These are phyloP conservation scores for Cercospora nicotianae DNA, from an alignment of 2,329 filamentous ascomycete species.

Conservation along the genomic window DNA sequence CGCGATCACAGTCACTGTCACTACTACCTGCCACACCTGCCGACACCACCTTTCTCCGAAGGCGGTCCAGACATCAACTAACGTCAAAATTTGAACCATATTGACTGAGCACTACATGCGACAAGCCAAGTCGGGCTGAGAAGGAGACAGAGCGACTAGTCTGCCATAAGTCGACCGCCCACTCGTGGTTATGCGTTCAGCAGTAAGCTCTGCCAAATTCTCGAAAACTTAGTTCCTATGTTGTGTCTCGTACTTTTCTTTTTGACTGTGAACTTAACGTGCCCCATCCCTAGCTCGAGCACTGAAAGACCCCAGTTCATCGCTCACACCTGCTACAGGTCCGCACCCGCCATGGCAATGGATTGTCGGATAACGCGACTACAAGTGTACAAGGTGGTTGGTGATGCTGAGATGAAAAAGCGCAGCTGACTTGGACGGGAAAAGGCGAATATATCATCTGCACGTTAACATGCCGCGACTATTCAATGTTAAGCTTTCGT, in stretches of 20 bases:
- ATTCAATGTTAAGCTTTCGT: not conserved
- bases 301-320: not conserved
- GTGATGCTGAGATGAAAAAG: not conserved
- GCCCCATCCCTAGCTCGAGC: not conserved
- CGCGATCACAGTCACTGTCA: no score
- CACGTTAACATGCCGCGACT: not conserved
- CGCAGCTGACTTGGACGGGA: not conserved
- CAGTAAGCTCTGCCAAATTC: not conserved
- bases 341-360: not conserved
- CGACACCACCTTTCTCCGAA: no score
- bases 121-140: no score
- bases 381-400: not conserved
- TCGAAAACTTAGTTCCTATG: not conserved
- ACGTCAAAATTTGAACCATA: no score
- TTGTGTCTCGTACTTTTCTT: not conserved
- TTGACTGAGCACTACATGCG: no score
- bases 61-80: no score
- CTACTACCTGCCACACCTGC: no score
- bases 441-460: not conserved
- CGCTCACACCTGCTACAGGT: not conserved
- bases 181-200: not conserved
- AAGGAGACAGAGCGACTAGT: not conserved
- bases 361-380: not conserved
- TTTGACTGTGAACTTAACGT: not conserved
- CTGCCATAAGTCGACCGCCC: not conserved